A percentile compares a stretch with the other conserved stretches of the same genome.
These are phyloP conservation scores for Luzula sylvatica DNA, from an alignment of 176 grass and related monocot species.

Conservation along the genomic window DNA sequence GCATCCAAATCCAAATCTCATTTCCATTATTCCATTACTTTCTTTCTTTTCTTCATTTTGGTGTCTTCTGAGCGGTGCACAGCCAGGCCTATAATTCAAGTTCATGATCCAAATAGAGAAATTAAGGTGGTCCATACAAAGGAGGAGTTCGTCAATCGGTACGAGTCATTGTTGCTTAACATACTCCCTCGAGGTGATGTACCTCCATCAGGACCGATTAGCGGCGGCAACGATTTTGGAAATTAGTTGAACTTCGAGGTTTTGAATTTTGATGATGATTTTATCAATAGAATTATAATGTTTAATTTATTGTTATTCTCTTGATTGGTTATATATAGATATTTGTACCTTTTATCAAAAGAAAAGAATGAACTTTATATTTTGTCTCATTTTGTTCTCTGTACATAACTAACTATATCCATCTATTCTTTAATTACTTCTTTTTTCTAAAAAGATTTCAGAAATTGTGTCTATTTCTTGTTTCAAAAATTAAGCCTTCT, in stretches of 20 bases:
- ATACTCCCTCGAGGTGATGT: constrained; percentile 3
- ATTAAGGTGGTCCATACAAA: not conserved
- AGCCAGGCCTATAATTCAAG: not conserved
- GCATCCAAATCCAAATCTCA: not conserved
- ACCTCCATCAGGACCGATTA: constrained; percentile 12
- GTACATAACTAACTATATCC: too few species aligned
- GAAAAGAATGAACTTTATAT: too few species aligned
- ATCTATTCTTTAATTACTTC: too few species aligned
- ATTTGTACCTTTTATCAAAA: too few species aligned
- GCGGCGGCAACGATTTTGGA: constrained; percentile 6
- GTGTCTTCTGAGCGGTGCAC: not conserved
- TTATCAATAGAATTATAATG: too few species aligned
- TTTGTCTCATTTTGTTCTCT: too few species aligned
- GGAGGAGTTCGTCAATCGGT: not conserved
- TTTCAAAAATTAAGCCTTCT: too few species aligned
- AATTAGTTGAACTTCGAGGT: not conserved
- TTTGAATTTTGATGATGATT: too few species aligned
- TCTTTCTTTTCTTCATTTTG: not conserved
- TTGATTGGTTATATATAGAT: too few species aligned
- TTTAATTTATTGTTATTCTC: too few species aligned
- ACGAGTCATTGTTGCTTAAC: constrained; percentile 1
- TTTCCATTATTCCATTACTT: not conserved
- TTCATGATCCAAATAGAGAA: not conserved
- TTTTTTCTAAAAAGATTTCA: too few species aligned
- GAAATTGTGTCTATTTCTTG: too few species aligned